Base-by-base conservation (phyloP, 305 asterid genomes). In the Lippia alba region DNA sequence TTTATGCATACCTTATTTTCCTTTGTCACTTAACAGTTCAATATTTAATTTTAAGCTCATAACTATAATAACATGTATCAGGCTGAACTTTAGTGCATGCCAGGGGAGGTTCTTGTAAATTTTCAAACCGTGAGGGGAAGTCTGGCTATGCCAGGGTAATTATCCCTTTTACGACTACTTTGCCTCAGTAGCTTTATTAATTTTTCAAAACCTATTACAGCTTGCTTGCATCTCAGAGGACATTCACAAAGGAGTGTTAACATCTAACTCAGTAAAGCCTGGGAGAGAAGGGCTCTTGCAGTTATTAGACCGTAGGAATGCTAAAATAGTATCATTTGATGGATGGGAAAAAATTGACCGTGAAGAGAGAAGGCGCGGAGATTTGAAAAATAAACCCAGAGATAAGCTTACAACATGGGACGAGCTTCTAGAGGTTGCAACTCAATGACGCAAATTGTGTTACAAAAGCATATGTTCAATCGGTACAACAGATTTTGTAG, bases 371-470 rank as follows among this genome's bases (percentile, higher is more conserved):
- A 78, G 85, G 79, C 87, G 74, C 9, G 96, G 91, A 33, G 61
- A 71, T 74, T 69, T 80, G 82, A 87, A 75, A 69, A 82, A 74
- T 77, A 86, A 84, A 79, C 92, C 94, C 1, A 79, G 96, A 63
- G 97, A 94, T 69, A 94, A 86, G 73, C 80, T 94, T 36, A 41
- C 93, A 16, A 70, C 87, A 6, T 89, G 96, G 96, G 83, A 80
- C 17, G 96, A 94, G 82, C 80, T 94, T 66, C 79, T 88, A 34
- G 70, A 76, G 60, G 87, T 84, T 73, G 92, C 88, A 51, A 36
- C 6, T 36, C 8, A 36, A 36, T 36, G 4, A 36, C 8, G 5
- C 41, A 8, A 36, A 36, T 36, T 8, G 6, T 36, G 41, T 36
- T 24, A 24, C 30, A 24, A 24, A 24, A 24, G 30, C 30, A 24